Conservation (phyloP, 768 basidiomycete species). For the Xerocomellus dryophilus region DNA sequence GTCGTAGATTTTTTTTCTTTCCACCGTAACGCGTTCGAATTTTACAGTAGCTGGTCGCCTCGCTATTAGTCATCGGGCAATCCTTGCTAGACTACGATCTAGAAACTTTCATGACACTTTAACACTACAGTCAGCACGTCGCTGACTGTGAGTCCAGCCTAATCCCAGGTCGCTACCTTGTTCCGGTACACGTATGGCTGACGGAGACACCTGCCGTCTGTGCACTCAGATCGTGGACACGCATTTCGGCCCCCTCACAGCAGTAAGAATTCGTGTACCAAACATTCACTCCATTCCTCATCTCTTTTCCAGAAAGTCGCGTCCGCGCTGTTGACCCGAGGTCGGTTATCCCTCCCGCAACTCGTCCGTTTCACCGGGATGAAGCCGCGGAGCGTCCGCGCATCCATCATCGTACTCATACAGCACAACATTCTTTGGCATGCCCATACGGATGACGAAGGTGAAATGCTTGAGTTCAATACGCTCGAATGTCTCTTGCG, state of each 20-base stretch:
- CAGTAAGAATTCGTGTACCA: conserved; percentile 43
- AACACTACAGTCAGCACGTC: not conserved
- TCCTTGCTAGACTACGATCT: not conserved
- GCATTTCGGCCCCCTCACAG: conserved; percentile 63
- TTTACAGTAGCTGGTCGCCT: too few species aligned
- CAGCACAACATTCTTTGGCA: conserved; percentile 95
- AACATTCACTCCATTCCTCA: not conserved
- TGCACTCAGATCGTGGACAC: conserved; percentile 61
- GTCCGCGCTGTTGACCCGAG: conserved; percentile 70
- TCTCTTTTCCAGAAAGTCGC: conserved; percentile 57
- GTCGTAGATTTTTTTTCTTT: too few species aligned
- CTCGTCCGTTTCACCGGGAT: conserved; percentile 67
- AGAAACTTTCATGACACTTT: conserved; percentile 12
- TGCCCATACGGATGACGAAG: conserved; percentile 64
- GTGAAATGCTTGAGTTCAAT: conserved; percentile 79
- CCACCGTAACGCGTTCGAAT: too few species aligned
- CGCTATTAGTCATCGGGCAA: too few species aligned
- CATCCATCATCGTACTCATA: conserved; percentile 71
- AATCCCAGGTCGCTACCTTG: not conserved
- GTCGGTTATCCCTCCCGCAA: conserved; percentile 71
- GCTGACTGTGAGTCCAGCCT: not conserved
- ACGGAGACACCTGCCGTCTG: conserved; percentile 56
- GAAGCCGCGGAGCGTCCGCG: conserved; percentile 64
- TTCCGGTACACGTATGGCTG: conserved; percentile 47
- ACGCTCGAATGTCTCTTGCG: conserved; percentile 78